Base-by-base conservation (phyloP, 352 stramenopile species). In the Globisporangium radiosum region DNA sequence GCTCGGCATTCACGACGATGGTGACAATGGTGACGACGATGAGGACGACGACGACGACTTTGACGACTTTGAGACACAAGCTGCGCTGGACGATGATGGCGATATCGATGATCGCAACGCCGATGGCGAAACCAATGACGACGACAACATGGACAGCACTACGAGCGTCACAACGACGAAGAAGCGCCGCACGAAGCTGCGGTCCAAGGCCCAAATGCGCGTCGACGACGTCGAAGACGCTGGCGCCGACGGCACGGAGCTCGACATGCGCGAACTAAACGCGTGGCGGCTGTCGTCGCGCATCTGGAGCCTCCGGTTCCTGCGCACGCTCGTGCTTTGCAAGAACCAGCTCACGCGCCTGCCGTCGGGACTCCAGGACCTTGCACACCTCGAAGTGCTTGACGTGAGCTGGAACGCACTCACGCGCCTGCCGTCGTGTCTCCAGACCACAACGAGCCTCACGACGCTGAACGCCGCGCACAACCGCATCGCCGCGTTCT, bases 291-390 rank as follows among this genome's bases (percentile, higher is more conserved):
- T 92, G 17, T 87, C 82, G 47, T 77, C 73, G 47, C 79, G 79
- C 1, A 78, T 92, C 37, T 92, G 82, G 82, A 89, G 88, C 53
- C 56, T 92, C n/a, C 61, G 70, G 54, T 59, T 64, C 39, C 53
- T 92, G 8, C 59, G 62, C 15, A 68, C 50, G 7, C 67, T 92
- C 8, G 60, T 72, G 5, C 60, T 92, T 3, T 70, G 66, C 0
- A 61, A 75, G 56, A 92, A 92, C 52, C 59, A 70, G 45, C 68
- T 92, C 15, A 49, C 56, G 7, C 78, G 80, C 2, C 72, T 92
- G 47, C 78, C 82, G n/a, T 90, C 82, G 1, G 80, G 76, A 0
- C 76, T 92, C 25, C 82, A 92, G 55, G 82, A 92, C 42, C 67
- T 92, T 45, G 66, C 74, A 17, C 58, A 68, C 36, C 64, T 92